phyloP scores from a whole-genome alignment of 495 filamentous ascomycete genomes.

The Penicillium angulare region DNA sequence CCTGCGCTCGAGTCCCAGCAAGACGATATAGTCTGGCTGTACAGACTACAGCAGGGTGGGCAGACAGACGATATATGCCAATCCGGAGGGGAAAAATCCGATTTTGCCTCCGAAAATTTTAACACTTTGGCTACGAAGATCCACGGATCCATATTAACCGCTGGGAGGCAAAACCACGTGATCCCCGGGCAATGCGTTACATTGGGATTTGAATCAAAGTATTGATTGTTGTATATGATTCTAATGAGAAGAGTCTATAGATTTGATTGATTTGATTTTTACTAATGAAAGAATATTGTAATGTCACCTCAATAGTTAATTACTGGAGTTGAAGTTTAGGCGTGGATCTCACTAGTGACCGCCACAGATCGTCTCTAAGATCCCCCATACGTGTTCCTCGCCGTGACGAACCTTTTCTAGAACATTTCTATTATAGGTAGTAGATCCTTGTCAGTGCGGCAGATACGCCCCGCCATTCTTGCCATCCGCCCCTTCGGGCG shows the following conservation, averaged over 20 bases:
- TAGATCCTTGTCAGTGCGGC: constrained; percentile 18
- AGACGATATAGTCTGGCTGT: constrained; percentile 7
- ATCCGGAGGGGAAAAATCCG: constrained; percentile 1
- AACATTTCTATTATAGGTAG: constrained; percentile 13
- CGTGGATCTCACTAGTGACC: not conserved
- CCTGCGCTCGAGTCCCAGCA: constrained; percentile 13
- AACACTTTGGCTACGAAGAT: not conserved
- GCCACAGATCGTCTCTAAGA: constrained; percentile 20
- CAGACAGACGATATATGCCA: constrained; percentile 1
- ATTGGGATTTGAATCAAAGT: no score
- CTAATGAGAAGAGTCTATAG: not conserved
- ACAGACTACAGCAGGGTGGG: constrained; percentile 4
- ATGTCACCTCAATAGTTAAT: not conserved
- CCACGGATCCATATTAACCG: not conserved
- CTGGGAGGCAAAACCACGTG: constrained; percentile 14
- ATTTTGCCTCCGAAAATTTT: constrained; percentile 9
- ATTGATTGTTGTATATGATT: not conserved
- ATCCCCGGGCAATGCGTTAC: constrained; percentile 1
- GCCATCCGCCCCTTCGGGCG: constrained; percentile 18
- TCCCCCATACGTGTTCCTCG: constrained; percentile 18
- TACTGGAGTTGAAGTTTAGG: not conserved
- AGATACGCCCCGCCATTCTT: constrained; percentile 21
- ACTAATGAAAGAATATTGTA: not conserved
- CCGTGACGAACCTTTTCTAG: constrained; percentile 15
- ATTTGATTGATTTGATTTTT: not conserved